Percentiles rank a stretch among this genome's conserved stretches.
Evolutionary conservation across 1,139 yeast species (phyloP).

Genomic region (Saccharomyces hybrid): DNA sequence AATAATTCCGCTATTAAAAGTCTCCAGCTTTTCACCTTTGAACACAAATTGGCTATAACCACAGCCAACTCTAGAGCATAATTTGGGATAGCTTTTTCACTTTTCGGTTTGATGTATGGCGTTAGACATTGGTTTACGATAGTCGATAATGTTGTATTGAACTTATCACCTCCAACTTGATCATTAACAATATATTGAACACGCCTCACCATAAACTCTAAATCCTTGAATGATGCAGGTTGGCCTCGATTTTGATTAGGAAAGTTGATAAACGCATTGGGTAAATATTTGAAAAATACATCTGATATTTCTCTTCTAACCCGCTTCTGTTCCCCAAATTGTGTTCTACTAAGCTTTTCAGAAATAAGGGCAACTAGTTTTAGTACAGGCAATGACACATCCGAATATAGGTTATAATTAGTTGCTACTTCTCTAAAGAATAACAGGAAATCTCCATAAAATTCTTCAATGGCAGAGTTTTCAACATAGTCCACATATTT

Average conservation of each 20-base stretch:
- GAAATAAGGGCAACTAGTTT: conserved; percentile 46
- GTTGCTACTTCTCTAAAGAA: conserved; percentile 55
- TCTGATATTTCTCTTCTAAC: conserved; percentile 63
- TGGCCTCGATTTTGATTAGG: not conserved
- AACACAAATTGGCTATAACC: conserved; percentile 30
- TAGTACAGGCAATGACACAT: conserved; percentile 46
- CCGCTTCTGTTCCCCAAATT: conserved; percentile 55
- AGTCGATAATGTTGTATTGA: conserved; percentile 37
- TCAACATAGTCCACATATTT: conserved; percentile 59
- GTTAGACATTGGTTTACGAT: conserved; percentile 40
- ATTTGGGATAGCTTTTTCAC: conserved; percentile 28
- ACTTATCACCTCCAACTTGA: conserved; percentile 39
- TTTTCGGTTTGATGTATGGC: conserved; percentile 40
- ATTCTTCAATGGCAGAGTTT: conserved; percentile 67
- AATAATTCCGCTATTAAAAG: conserved; percentile 45
- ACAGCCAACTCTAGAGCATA: conserved; percentile 35
- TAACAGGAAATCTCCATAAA: conserved; percentile 51
- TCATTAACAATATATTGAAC: conserved; percentile 44
- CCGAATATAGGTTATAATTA: conserved; percentile 43
- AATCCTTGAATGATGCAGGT: conserved; percentile 6
- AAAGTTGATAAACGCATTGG: conserved; percentile 25
- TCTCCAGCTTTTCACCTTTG: conserved; percentile 46
- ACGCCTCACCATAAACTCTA: conserved; percentile 35
- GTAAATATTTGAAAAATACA: conserved; percentile 48
- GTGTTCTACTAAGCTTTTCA: conserved; percentile 48